phyloP scores from a whole-genome alignment of 768 basidiomycete genomes.

The Lentinula raphanica region DNA sequence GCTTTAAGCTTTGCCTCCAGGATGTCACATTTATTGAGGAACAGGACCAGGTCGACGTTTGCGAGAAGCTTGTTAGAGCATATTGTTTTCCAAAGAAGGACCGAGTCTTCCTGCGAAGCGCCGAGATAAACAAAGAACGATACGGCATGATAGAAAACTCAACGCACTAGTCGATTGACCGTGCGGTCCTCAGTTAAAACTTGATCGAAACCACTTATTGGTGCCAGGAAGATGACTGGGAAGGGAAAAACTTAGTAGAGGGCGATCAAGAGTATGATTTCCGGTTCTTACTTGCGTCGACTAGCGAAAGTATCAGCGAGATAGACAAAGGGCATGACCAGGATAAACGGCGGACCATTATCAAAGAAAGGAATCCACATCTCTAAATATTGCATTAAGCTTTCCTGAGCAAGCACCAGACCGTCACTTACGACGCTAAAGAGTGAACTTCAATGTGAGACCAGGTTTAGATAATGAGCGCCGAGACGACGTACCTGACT shows the following conservation, averaged over 20 bases:
- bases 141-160: not conserved
- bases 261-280: not conserved
- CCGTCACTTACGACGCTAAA: conserved; percentile 29
- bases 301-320: conserved; percentile 17
- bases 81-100: conserved; percentile 85
- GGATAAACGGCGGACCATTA: conserved; percentile 30
- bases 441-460: not conserved
- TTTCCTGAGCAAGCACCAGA: conserved; percentile 1
- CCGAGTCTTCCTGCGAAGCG: conserved; percentile 68
- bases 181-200: conserved; percentile 57
- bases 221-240: conserved; percentile 67
- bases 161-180: conserved; percentile 53
- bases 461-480: conserved; percentile 4
- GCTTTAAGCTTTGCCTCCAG: conserved; percentile 62
- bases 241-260: no score
- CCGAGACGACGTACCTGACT: conserved; percentile 52
- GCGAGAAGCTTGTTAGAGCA: conserved; percentile 80
- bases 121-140: not conserved
- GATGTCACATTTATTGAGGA: conserved; percentile 87
- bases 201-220: conserved; percentile 71
- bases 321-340: not conserved
- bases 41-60: conserved; percentile 75
- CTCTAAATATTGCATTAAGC: conserved; percentile 26
- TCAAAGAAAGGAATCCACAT: conserved; percentile 73
- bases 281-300: conserved; percentile 49